Evolutionary conservation across 352 stramenopile genomes (phyloP), one percentile per base, ranked within the genome.

Genomic region (Pythium aristosporum): DNA sequence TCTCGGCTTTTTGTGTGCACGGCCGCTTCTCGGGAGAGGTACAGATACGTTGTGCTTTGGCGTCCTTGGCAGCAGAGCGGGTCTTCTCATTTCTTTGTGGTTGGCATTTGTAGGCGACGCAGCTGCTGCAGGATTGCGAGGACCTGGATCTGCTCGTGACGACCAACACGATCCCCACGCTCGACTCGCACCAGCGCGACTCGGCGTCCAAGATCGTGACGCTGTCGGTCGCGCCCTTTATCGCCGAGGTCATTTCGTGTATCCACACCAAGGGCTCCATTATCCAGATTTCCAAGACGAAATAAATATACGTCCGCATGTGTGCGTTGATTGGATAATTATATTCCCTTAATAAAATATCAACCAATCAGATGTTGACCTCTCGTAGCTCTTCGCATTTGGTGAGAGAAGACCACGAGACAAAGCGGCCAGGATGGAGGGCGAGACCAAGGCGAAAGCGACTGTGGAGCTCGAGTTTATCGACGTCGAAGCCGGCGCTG

Each of bases 241-340:
- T 95, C 65, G 87, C 87, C 52, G 85, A 95, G 72, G 83, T 92
- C 60, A 95, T 95, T 71, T 92, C 85, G 62, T 93, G 82, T 69
- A 95, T 93, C 65, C 87, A 95, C 78, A 88, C 68, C 46, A 95
- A 95, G 67, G 72, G 81, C 72, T 95, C 87, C 52, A 92, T 94
- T 62, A 88, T 89, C 64, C 83, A 92, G 63, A 74, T 89, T 42
- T 80, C 77, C 59, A 89, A 89, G 70, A 92, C 80, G 56, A 92
- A 92, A 67, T 92, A 81, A 67, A 69, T 52, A 52, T 18, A 52
- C 46, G 21, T 5, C 46, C 46, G 18, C 5, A 2, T 34, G 6
- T 34, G 12, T 34, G 12, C 44, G 32, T 43, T 63, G 28, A 64
- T 69, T 65, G 54, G 55, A 4, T 43, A 44, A 56, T 53, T 61